phyloP scores from a whole-genome alignment of 768 basidiomycete species.

The Rubroboletus pulcherrimus region DNA sequence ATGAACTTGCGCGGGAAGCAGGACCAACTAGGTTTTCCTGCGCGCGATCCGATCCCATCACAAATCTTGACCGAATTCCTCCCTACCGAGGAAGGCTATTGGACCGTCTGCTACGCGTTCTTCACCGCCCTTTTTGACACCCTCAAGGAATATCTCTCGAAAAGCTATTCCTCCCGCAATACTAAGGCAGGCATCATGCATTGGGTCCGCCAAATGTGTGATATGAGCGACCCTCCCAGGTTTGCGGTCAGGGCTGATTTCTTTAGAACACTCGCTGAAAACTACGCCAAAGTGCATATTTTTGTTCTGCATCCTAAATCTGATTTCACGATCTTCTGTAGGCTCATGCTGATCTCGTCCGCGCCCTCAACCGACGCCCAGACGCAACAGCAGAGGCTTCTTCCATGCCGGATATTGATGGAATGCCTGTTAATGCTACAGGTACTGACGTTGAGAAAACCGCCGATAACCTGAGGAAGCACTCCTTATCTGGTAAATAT shows the following conservation, averaged over 20 bases:
- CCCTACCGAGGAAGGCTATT: no score
- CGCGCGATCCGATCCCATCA: no score
- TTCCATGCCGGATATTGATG: not conserved
- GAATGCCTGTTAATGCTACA: no score
- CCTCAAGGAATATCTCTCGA: not conserved
- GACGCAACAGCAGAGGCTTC: not conserved
- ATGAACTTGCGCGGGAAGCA: no score
- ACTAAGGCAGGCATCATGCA: not conserved
- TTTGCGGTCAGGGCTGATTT: not conserved
- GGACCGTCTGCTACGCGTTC: no score
- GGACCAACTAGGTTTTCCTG: no score
- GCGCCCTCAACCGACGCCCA: not conserved
- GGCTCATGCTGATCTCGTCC: not conserved
- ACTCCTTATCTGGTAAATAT: no score
- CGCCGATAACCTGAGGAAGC: not conserved
- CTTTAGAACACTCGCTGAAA: not conserved
- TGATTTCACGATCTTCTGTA: not conserved
- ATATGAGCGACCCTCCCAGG: not conserved
- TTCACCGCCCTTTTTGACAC: no score
- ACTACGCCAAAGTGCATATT: not conserved
- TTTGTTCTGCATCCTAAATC: fast-evolving
- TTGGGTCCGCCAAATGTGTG: not conserved
- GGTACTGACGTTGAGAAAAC: not conserved
- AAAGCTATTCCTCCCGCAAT: not conserved
- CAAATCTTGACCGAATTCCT: no score